Conservation (phyloP, 2,329 filamentous ascomycete genomes). For the Pezicula carpinea region DNA sequence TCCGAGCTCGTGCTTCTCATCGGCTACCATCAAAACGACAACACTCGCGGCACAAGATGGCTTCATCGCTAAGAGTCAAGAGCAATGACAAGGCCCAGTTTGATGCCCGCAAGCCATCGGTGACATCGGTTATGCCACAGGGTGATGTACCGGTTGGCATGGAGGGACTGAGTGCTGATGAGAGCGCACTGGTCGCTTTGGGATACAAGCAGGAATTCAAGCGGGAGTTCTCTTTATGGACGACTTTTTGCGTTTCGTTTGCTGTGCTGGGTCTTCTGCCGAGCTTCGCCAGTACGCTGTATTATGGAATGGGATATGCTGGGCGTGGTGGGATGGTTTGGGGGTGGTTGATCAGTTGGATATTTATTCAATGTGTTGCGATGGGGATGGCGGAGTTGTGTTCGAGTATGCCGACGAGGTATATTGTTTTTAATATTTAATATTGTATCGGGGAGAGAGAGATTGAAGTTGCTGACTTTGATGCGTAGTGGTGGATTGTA, state of each 20-base stretch:
- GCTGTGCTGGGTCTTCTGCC: constrained; percentile 67
- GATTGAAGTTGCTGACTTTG: constrained; percentile 6
- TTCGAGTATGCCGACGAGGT: constrained; percentile 66
- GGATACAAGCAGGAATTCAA: constrained; percentile 50
- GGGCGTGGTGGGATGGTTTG: constrained; percentile 64
- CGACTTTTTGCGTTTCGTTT: constrained; percentile 70
- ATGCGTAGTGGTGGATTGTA: constrained; percentile 58
- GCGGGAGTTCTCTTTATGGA: constrained; percentile 69
- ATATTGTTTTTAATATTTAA: constrained; percentile 9
- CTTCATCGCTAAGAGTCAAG: not conserved
- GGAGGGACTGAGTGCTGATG: constrained; percentile 46
- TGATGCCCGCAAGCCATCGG: constrained; percentile 21
- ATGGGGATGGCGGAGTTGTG: constrained; percentile 68
- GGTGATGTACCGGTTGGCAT: constrained; percentile 43
- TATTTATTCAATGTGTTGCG: constrained; percentile 68
- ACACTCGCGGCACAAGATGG: not conserved
- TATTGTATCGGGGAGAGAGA: not conserved
- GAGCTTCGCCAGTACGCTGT: constrained; percentile 66
- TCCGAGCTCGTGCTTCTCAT: too few species aligned
- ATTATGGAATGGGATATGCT: constrained; percentile 62
- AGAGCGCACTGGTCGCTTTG: constrained; percentile 56
- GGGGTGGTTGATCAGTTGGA: constrained; percentile 71
- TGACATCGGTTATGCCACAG: constrained; percentile 45
- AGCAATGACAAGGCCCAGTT: not conserved
- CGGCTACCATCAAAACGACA: not conserved